Percentiles rank a stretch among this genome's conserved stretches.
Conservation (phyloP, 2,329 filamentous ascomycete species). For the Corinectria fuckeliana region DNA sequence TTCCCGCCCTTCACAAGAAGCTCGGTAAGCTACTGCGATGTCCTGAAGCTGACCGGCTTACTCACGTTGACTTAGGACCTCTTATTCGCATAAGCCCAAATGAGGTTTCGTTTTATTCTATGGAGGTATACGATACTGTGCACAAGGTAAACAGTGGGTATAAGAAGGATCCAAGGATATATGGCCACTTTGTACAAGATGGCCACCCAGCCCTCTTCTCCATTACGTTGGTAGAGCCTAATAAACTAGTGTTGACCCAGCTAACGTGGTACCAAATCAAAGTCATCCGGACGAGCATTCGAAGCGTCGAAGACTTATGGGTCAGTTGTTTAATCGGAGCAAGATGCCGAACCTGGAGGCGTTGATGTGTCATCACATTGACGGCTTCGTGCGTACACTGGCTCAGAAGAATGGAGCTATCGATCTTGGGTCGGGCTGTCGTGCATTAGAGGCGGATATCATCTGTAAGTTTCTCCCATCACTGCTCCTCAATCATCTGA, state of each 20-base stretch:
- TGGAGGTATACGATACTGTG: constrained; percentile 33
- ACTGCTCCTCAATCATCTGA: not conserved
- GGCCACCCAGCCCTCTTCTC: constrained; percentile 39
- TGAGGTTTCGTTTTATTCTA: constrained; percentile 38
- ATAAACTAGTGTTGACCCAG: not conserved
- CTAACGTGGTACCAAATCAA: constrained; percentile 19
- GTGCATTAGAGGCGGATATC: constrained; percentile 27
- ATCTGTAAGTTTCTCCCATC: constrained; percentile 16
- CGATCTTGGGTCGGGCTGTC: constrained; percentile 5
- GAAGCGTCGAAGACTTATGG: constrained; percentile 39
- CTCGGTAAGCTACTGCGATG: constrained; percentile 13
- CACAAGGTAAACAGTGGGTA: constrained; percentile 36
- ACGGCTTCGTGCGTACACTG: constrained; percentile 17
- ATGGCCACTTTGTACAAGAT: constrained; percentile 39
- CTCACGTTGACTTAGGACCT: constrained; percentile 14
- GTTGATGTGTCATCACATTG: constrained; percentile 32
- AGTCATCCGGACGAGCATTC: constrained; percentile 35
- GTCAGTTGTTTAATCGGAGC: constrained; percentile 37
- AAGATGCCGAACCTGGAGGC: constrained; percentile 36
- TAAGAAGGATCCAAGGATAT: constrained; percentile 35
- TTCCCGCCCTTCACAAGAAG: constrained; percentile 32
- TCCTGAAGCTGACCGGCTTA: not conserved
- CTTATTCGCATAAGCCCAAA: constrained; percentile 32
- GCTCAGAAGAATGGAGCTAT: not conserved
- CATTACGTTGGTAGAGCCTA: constrained; percentile 25